phyloP scores from a whole-genome alignment of 495 filamentous ascomycete genomes.

The Hyphodiscus hymeniophilus region DNA sequence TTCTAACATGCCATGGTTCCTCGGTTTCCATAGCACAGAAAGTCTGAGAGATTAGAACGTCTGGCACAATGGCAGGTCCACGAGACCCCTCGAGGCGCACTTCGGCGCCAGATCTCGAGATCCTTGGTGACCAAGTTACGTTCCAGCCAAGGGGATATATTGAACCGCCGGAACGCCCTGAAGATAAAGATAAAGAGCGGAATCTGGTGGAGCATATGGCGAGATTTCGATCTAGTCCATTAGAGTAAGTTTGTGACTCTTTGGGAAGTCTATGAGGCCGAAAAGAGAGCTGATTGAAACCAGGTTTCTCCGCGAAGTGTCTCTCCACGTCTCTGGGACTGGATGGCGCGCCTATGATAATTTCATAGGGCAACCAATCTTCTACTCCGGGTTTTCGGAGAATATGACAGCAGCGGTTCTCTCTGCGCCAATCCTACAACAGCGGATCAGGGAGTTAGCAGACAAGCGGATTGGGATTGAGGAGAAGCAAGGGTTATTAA shows the following conservation, averaged over 20 bases:
- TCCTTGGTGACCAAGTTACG: conserved; percentile 69
- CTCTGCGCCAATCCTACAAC: conserved; percentile 62
- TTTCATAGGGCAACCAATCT: conserved; percentile 83
- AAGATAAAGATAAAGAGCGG: conserved; percentile 49
- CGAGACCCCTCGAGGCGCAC: conserved; percentile 24
- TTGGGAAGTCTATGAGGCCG: neutral
- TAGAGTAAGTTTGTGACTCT: conserved; percentile 33
- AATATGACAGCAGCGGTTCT: conserved; percentile 74
- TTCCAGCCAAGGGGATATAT: conserved; percentile 73
- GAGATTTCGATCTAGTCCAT: conserved; percentile 55
- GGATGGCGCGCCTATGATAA: conserved; percentile 93
- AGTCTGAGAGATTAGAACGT: too few relatives aligned
- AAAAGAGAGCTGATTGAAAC: neutral
- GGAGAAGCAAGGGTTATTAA: conserved; percentile 62
- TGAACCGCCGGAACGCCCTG: conserved; percentile 31
- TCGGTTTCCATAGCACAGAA: neutral
- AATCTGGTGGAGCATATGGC: conserved; percentile 75
- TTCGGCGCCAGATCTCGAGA: conserved; percentile 75
- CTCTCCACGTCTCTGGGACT: conserved; percentile 77
- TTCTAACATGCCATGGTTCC: neutral
- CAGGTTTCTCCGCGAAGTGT: conserved; percentile 88
- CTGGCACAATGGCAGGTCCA: conserved; percentile 9
- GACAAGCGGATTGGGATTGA: conserved; percentile 64
- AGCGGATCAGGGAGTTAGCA: conserved; percentile 69
- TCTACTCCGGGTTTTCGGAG: conserved; percentile 86